A percentile compares a stretch with the other conserved stretches of the same genome.
Evolutionary conservation across 129 eudicot genomes (phyloP).

Genomic region (Chrysanthemum seticuspe): DNA sequence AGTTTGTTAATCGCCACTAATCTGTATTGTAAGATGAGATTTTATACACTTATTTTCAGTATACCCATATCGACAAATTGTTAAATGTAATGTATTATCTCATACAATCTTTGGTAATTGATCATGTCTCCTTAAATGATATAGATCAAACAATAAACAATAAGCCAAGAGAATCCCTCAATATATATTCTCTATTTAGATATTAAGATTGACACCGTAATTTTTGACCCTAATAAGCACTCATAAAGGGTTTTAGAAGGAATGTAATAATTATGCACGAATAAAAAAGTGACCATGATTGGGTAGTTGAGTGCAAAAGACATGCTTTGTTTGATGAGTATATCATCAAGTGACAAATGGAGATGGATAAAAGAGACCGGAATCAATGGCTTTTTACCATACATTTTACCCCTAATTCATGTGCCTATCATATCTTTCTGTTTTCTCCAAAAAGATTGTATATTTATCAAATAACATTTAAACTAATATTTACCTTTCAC

Average conservation of each 20-base stretch:
- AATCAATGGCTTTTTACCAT: conserved; percentile 20
- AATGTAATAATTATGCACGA: neutral
- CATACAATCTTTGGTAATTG: too few relatives aligned
- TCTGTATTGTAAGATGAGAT: too few relatives aligned
- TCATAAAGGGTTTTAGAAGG: conserved; percentile 12
- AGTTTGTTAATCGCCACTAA: too few relatives aligned
- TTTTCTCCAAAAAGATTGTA: neutral
- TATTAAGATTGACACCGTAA: neutral
- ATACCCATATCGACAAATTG: too few relatives aligned
- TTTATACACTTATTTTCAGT: too few relatives aligned
- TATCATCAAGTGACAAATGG: conserved; percentile 33
- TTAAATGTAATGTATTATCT: too few relatives aligned
- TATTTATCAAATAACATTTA: neutral
- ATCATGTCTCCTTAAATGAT: neutral
- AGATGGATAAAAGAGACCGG: conserved; percentile 24
- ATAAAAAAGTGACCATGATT: conserved; percentile 15
- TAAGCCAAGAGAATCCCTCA: neutral
- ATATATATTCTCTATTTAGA: neutral
- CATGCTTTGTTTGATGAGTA: conserved; percentile 16
- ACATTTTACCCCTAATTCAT: conserved; percentile 26
- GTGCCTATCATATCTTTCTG: conserved; percentile 8
- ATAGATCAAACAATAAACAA: neutral
- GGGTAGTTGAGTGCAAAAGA: neutral
- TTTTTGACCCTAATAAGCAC: conserved; percentile 4
- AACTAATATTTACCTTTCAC: too few relatives aligned